Evolutionary conservation across 257 asterid genomes (phyloP), one percentile per base, ranked within the genome.

Genomic region (Salvia hispanica): DNA sequence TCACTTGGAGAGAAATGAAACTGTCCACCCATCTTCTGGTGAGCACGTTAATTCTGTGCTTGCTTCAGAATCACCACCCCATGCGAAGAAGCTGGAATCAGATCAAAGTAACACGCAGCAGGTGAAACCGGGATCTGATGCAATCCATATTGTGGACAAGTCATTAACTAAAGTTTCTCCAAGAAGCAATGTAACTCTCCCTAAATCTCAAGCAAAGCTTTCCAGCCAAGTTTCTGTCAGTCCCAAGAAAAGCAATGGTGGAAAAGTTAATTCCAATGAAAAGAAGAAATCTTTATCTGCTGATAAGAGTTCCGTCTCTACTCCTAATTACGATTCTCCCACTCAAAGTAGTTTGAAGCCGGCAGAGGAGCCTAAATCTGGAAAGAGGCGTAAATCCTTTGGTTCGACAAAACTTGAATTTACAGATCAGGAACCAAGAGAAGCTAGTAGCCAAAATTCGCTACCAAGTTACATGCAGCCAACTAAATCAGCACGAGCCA

Each of bases 381-480:
- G 79, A 59, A 88, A 81, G 81, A 82, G 95, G 50, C 85, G 92
- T 28, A 87, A 70, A 78, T 90, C 97, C n/a, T 73, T 85, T 69
- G 88, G 93, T 71, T 81, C 92, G 50, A 78, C 82, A 33, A 88
- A 79, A 67, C 62, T 82, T 34, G 90, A 80, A 71, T 76, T 76
- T 2, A 74, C 67, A 54, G 95, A 89, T 58, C 97, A 90, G 77
- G 99, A 85, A 64, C 86, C 89, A 33, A 80, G 95, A 78, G 95
- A 91, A 62, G 81, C 83, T 73, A 84, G 80, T 62, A 82, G 80
- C 80, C 81, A 87, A 70, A 86, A 69, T 65, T 59, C 95, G 62
- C 81, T 94, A 66, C 99, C 99, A 3, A 87, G 95, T 76, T 94
- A 94, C 81, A 94, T 94, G 99, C 99, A 91, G 73, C 95, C 99